A percentile compares a stretch with the other conserved stretches of the same genome.
These are phyloP conservation scores for Colletotrichum higginsianum DNA, from an alignment of 2,329 filamentous ascomycete species.

Conservation along the genomic window DNA sequence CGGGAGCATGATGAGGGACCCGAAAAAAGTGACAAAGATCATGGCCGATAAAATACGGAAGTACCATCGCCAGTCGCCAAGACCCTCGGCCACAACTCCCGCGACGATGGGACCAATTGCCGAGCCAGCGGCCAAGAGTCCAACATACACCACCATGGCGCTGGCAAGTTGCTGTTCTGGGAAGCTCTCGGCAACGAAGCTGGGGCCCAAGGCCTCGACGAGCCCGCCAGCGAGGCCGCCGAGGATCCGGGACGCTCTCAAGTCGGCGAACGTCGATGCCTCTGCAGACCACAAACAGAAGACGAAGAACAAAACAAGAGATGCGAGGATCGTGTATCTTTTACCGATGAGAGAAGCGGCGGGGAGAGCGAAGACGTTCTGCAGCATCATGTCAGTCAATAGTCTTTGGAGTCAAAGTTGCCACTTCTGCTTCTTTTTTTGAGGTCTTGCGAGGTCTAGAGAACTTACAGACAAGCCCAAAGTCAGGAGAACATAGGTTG, in stretches of 20 bases:
- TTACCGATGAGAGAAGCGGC: slow-evolving; percentile 42
- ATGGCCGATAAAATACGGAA: slow-evolving; percentile 39
- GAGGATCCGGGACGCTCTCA: slow-evolving; percentile 35
- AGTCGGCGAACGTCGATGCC: slow-evolving; percentile 35
- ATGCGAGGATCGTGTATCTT: slow-evolving; percentile 44
- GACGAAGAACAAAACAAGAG: slow-evolving; percentile 42
- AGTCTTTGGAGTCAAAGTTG: not conserved
- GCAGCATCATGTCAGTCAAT: not conserved
- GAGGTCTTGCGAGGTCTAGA: not conserved
- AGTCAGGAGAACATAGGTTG: slow-evolving; percentile 42
- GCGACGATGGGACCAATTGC: slow-evolving; percentile 43
- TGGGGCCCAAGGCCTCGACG: slow-evolving; percentile 43
- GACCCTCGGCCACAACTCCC: slow-evolving; percentile 35
- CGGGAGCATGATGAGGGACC: slow-evolving; percentile 43
- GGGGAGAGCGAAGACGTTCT: slow-evolving; percentile 43
- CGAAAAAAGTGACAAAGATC: slow-evolving; percentile 42
- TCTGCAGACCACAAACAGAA: slow-evolving; percentile 43
- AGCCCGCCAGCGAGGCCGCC: slow-evolving; percentile 42
- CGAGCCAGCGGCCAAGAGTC: slow-evolving; percentile 44
- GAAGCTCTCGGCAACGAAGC: slow-evolving; percentile 43
- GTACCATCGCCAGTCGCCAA: slow-evolving; percentile 44
- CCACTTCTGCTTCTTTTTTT: too few relatives aligned
- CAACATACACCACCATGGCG: slow-evolving; percentile 46
- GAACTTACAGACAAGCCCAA: slow-evolving; percentile 42
- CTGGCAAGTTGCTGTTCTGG: slow-evolving; percentile 41